Conservation (phyloP, 768 basidiomycete genomes). For the Boletus insuetus region DNA sequence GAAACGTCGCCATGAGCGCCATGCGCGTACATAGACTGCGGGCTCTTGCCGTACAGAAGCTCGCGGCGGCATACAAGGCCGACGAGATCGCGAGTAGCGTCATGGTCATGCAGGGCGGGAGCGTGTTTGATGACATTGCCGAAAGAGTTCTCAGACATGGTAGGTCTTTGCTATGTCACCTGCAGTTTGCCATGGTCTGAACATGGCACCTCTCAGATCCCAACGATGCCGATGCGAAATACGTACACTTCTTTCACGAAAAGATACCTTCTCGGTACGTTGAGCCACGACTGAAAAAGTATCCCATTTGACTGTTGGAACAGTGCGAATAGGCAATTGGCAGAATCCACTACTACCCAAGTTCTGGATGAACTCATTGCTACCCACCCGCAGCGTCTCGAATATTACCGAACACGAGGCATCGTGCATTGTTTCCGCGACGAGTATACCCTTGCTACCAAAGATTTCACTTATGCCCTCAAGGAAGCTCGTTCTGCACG, state of each 20-base stretch:
- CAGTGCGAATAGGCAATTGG: conserved; percentile 61
- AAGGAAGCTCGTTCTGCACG: conserved; percentile 73
- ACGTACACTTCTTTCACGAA: conserved; percentile 93
- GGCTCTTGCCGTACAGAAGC: conserved; percentile 80
- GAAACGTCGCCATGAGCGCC: conserved; percentile 81
- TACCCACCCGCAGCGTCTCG: conserved; percentile 68
- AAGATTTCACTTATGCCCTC: conserved; percentile 79
- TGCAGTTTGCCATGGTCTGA: neutral
- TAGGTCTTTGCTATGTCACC: conserved; percentile 27
- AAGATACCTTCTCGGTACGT: conserved; percentile 88
- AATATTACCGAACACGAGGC: conserved; percentile 87
- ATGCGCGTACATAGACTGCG: conserved; percentile 79
- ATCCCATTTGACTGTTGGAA: conserved; percentile 17
- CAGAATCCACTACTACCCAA: conserved; percentile 77
- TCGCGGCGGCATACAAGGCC: conserved; percentile 80
- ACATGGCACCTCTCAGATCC: conserved; percentile 53
- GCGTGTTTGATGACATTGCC: conserved; percentile 90
- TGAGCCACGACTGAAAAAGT: conserved; percentile 8
- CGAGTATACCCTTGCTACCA: conserved; percentile 69
- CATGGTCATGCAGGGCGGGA: conserved; percentile 94
- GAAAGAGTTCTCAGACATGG: conserved; percentile 76
- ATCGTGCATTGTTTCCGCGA: conserved; percentile 89
- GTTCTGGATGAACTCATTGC: conserved; percentile 78
- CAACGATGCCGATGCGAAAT: conserved; percentile 72
- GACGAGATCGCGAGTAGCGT: conserved; percentile 93